These are phyloP conservation scores for Solanum virginianum DNA, from an alignment of 257 asterid genomes.

Conservation along the genomic window DNA sequence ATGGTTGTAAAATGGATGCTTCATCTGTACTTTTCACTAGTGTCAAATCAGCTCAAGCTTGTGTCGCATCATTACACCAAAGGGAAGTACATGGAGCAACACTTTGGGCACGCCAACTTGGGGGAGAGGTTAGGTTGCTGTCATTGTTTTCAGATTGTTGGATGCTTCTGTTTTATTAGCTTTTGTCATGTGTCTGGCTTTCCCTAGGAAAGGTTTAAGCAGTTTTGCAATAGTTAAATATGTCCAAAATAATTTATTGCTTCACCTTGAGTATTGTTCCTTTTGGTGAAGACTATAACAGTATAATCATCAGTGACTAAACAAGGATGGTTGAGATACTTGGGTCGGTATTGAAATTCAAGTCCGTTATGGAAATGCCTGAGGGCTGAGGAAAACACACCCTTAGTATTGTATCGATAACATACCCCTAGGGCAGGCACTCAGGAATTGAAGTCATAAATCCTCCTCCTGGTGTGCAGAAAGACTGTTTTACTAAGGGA, in stretches of 20 bases:
- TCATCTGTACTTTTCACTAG: constrained; percentile 73
- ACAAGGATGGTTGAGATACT: neutral
- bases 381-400: neutral
- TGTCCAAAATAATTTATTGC: neutral
- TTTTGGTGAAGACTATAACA: neutral
- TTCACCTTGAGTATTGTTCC: neutral
- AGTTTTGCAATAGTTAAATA: neutral
- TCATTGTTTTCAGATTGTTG: neutral
- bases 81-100: constrained; percentile 55
- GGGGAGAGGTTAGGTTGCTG: constrained; percentile 71
- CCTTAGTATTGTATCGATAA: neutral
- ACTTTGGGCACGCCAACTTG: constrained; percentile 98
- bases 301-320: neutral
- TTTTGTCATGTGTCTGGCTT: neutral
- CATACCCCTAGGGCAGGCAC: neutral
- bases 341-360: neutral
- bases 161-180: neutral
- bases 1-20: constrained; percentile 74
- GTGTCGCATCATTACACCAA: constrained; percentile 83
- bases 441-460: neutral
- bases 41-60: constrained; percentile 79
- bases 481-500: neutral
- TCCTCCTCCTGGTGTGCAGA: neutral
- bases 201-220: neutral
- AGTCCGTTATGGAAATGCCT: neutral